Base-by-base conservation (phyloP, 352 stramenopile species). In the Aphanomyces stellatus region DNA sequence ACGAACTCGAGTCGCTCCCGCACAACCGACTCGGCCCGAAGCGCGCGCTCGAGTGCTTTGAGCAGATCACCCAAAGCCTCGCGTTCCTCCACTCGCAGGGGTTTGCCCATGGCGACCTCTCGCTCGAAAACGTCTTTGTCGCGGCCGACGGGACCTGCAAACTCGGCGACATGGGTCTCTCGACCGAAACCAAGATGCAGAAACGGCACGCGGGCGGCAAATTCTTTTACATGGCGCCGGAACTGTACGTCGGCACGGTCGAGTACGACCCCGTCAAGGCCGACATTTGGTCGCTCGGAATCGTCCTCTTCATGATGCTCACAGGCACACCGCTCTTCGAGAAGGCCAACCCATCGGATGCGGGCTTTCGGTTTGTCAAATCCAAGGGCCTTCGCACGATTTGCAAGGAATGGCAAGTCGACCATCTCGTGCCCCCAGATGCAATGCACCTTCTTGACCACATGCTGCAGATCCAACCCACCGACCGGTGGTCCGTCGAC, bases 21-120 rank as follows among this genome's bases (percentile, higher is more conserved):
- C 6, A 27, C 25, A 24, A 67, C 19, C 60, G 60, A 10, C 22
- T 67, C 31, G 15, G 46, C 27, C 35, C 40, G 4, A 22, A 3
- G n/a, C 60, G 60, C 49, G 41, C 60, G 8, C 37, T 69, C 25
- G 73, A 76, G 55, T 86, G 3, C 51, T 79, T 3, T 41, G 19
- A 51, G 31, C 63, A 69, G 27, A 65, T 69, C 25, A 49, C 40
- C 13, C 34, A 35, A 19, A 49, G 17, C 3, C 19, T 69, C 3
- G 30, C 31, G 27, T 69, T 55, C 27, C 17, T 69, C 24, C 63
- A 69, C 33, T 49, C 62, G 6, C 63, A 51, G 8, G 63, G 63
- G 7, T 55, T 65, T 46, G 63, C 63, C 13, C 63, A 69, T 31
- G 28, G 63, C 34, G 63, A 69, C 46, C 27, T 69, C 1, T 51